Evolutionary conservation across 257 asterid genomes (phyloP).

Genomic region (Gentiana macrophylla): DNA sequence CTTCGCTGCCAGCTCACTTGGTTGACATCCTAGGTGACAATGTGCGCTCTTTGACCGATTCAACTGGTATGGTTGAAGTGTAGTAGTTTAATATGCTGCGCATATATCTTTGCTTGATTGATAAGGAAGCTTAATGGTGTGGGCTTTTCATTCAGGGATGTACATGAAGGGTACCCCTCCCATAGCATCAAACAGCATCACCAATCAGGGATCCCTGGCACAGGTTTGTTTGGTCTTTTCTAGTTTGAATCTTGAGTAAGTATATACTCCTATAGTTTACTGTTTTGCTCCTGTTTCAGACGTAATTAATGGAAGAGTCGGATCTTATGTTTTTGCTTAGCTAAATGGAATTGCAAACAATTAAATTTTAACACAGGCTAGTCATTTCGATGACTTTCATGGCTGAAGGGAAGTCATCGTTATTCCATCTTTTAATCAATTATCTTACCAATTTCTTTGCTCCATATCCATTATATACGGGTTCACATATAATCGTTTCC

Average conservation of each 20-base stretch:
- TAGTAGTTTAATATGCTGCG: conserved; percentile 1
- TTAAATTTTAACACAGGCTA: too few relatives aligned
- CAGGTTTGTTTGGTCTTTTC: conserved; percentile 45
- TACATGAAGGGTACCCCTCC: conserved; percentile 88
- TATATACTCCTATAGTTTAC: neutral
- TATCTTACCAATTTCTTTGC: too few relatives aligned
- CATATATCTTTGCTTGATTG: conserved; percentile 4
- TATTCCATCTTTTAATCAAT: too few relatives aligned
- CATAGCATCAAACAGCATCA: conserved; percentile 44
- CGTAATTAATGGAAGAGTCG: too few relatives aligned
- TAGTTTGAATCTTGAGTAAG: neutral
- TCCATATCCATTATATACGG: too few relatives aligned
- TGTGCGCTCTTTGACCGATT: conserved; percentile 53
- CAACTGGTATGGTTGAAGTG: conserved; percentile 44
- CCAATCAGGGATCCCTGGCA: conserved; percentile 50
- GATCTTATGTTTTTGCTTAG: too few relatives aligned
- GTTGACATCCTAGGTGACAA: conserved; percentile 49
- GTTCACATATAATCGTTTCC: too few relatives aligned
- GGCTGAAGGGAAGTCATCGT: too few relatives aligned
- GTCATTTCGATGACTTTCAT: too few relatives aligned
- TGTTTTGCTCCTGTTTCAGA: neutral
- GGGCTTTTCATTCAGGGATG: conserved; percentile 43
- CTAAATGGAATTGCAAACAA: too few relatives aligned
- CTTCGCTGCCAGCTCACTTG: conserved; percentile 88
- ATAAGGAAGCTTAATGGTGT: conserved; percentile 3